Evolutionary conservation across 352 stramenopile genomes (phyloP), one percentile per base, ranked within the genome.

Genomic region (Pythium guiyangense): DNA sequence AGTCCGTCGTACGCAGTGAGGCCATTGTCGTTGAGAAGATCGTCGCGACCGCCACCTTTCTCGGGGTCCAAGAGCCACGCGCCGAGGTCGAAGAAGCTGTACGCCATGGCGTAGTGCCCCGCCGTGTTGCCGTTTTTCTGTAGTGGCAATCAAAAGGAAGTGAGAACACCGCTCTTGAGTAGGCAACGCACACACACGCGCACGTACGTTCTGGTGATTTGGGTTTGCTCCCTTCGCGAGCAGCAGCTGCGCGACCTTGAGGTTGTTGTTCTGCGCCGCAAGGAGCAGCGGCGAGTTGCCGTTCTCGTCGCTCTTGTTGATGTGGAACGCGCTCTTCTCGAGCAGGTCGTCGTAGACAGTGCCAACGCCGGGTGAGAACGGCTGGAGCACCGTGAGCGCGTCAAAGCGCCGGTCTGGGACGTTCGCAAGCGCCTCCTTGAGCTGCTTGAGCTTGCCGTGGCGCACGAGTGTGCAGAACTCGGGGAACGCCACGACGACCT

Each of bases 1-100:
- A n/a, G n/a, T n/a, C 93, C 93, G 70, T 98, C 93, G 73, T 98
- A 98, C 0, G 86, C 75, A 0, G 83, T 85, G 47, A 98, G 73
- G 1, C 86, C 90, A 61, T 91, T 96, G 55, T 94, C 90, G 70
- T 98, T 98, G 52, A 84, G 62, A 22, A 98, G 42, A 34, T 90
- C 63, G 70, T 95, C 73, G 66, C 89, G 72, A 59, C 89, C 59
- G 69, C 93, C 69, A 60, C 93, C 72, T 77, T 94, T 90, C 15
- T 90, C 79, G 0, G 82, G 82, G 35, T 94, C 83, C 56, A 97
- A 75, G 17, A 98, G 72, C 74, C 86, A 97, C 70, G 96, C 91
- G 34, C 84, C 89, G 20, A 97, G 60, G 67, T 98, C 93, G 61
- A 92, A 92, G 68, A 92, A 92, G 69, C 74, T 92, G 72, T 96